A percentile compares a stretch with the other conserved stretches of the same genome.
Conservation (phyloP, 2,329 filamentous ascomycete genomes). For the Colletotrichum abscissum region DNA sequence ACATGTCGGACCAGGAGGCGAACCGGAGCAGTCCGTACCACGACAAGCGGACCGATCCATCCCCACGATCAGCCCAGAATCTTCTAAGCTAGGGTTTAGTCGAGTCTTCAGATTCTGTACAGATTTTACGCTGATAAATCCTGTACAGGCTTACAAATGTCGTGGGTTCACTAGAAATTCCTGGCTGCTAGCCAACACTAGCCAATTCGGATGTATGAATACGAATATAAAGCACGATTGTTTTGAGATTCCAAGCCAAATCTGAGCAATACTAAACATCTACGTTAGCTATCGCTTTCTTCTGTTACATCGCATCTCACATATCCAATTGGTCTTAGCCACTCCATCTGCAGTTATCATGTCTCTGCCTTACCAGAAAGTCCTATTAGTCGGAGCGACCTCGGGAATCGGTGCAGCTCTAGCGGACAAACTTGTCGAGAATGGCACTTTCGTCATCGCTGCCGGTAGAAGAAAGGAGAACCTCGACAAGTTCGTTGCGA, state of each 20-base stretch:
- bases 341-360: slow-evolving; percentile 44
- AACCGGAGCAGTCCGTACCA: background rate
- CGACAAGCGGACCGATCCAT: slow-evolving; percentile 1
- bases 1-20: background rate
- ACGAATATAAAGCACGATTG: background rate
- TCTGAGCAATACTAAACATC: background rate
- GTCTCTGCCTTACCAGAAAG: slow-evolving; percentile 64
- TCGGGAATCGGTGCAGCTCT: slow-evolving; percentile 44
- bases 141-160: background rate
- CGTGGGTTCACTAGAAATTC: background rate
- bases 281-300: background rate
- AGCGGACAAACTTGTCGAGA: slow-evolving; percentile 52
- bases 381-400: slow-evolving; percentile 59
- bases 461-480: slow-evolving; percentile 60
- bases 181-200: background rate
- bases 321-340: background rate
- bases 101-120: background rate
- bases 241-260: background rate
- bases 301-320: background rate
- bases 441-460: slow-evolving; percentile 57
- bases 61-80: background rate
- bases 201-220: background rate
- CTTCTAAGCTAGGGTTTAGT: background rate
- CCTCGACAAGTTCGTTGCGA: slow-evolving; percentile 58
- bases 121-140: slow-evolving; percentile 10